Conservation (phyloP, 345 rosid species). For the Eucalyptus shirleyi region DNA sequence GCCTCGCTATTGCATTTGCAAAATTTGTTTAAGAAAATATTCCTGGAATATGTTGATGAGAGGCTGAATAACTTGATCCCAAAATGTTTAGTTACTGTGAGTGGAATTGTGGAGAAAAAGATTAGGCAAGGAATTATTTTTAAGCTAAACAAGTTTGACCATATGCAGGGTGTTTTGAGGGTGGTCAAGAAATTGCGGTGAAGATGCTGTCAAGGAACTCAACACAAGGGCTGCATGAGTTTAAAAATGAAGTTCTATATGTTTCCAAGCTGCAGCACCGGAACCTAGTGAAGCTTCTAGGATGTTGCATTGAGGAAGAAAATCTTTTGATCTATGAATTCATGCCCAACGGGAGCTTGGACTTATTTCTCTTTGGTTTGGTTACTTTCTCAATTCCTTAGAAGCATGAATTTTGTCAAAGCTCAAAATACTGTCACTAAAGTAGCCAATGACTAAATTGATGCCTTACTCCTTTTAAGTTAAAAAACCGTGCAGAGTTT, state of each 20-base stretch:
- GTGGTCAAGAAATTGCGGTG: conserved; percentile 8
- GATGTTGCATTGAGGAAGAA: conserved; percentile 23
- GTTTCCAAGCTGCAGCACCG: conserved; percentile 26
- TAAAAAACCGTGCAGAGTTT: not conserved
- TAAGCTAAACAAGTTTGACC: not conserved
- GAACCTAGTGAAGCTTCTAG: conserved; percentile 28
- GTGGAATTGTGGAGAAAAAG: not conserved
- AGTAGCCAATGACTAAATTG: not conserved
- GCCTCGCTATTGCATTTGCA: not conserved
- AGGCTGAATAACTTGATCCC: not conserved
- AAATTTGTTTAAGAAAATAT: not conserved
- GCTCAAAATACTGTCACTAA: not conserved
- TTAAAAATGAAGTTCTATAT: not conserved
- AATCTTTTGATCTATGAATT: conserved; percentile 28
- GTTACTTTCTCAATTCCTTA: not conserved
- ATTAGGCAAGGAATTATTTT: not conserved
- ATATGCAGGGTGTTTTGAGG: not conserved
- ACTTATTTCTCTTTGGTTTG: conserved; percentile 25
- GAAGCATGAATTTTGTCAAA: not conserved
- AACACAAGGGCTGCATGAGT: not conserved
- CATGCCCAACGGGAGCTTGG: conserved; percentile 39
- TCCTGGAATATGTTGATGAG: not conserved
- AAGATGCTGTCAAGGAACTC: not conserved
- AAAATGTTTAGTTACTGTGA: not conserved
- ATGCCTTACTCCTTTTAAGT: not conserved